Evolutionary conservation across 768 basidiomycete species (phyloP).

Genomic region (Boletus sensibilis): DNA sequence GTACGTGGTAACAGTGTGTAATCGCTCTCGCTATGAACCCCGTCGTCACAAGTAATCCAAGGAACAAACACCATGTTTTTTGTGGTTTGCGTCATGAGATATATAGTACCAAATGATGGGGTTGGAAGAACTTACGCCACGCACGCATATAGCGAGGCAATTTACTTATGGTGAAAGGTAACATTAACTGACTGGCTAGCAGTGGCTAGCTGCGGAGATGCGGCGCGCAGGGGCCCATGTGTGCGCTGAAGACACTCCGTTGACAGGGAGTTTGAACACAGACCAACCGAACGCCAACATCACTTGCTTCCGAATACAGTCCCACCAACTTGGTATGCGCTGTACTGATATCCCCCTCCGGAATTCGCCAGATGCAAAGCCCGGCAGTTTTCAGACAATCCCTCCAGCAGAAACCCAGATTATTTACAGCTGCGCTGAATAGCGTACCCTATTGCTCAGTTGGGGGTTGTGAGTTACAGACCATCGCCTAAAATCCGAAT

Average conservation of each 20-base stretch:
- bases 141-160: not conserved
- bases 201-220: not conserved
- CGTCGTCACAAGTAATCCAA: not conserved
- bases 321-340: not conserved
- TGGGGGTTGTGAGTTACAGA: not conserved
- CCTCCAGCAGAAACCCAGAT: not conserved
- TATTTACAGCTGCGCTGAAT: not conserved
- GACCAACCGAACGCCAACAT: not conserved
- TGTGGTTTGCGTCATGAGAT: not conserved
- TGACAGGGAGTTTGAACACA: not conserved
- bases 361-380: too few species aligned
- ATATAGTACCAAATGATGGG: not conserved
- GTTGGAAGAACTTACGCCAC: not conserved
- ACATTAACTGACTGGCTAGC: not conserved
- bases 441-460: not conserved
- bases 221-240: too few species aligned
- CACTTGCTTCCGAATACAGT: not conserved
- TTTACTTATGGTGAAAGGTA: not conserved
- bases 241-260: too few species aligned
- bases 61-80: not conserved
- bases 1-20: not conserved
- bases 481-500: not conserved
- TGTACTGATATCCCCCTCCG: not conserved
- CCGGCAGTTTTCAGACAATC: too few species aligned
- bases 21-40: not conserved